phyloP scores from a whole-genome alignment of 495 filamentous ascomycete species.

The Trichoderma parareesei region DNA sequence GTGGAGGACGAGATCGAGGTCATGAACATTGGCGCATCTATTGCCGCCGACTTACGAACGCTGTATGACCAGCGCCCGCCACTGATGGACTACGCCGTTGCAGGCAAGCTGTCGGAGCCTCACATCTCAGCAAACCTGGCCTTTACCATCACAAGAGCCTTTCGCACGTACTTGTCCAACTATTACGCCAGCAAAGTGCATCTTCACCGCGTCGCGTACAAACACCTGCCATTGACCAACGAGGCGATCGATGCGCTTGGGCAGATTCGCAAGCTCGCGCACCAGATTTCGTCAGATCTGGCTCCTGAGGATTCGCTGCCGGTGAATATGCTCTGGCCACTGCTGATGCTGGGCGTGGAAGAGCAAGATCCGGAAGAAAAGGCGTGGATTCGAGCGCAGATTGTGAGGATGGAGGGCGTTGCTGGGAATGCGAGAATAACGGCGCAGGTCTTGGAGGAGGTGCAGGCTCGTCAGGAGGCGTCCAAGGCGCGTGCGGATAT shows the following conservation, averaged over 20 bases:
- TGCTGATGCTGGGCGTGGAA: constrained; percentile 37
- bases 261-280: constrained; percentile 28
- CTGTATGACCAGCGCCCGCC: constrained; percentile 31
- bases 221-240: constrained; percentile 28
- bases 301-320: constrained; percentile 26
- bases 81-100: constrained; percentile 35
- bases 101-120: constrained; percentile 28
- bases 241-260: constrained; percentile 26
- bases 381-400: constrained; percentile 30
- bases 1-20: constrained; percentile 33
- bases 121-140: constrained; percentile 31
- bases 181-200: constrained; percentile 35
- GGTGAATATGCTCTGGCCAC: constrained; percentile 35
- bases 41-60: constrained; percentile 28
- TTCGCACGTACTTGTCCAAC: constrained; percentile 33
- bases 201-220: constrained; percentile 37
- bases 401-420: constrained; percentile 31
- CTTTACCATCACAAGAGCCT: constrained; percentile 28
- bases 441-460: constrained; percentile 32
- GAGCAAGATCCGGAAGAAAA: constrained; percentile 29
- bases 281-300: constrained; percentile 20
- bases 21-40: constrained; percentile 28
- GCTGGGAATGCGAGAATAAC: constrained; percentile 33
- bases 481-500: constrained; percentile 33
- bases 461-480: constrained; percentile 32